These are phyloP conservation scores for Ganoderma lingzhi DNA, from an alignment of 1,284 basidiomycete species.

Conservation along the genomic window DNA sequence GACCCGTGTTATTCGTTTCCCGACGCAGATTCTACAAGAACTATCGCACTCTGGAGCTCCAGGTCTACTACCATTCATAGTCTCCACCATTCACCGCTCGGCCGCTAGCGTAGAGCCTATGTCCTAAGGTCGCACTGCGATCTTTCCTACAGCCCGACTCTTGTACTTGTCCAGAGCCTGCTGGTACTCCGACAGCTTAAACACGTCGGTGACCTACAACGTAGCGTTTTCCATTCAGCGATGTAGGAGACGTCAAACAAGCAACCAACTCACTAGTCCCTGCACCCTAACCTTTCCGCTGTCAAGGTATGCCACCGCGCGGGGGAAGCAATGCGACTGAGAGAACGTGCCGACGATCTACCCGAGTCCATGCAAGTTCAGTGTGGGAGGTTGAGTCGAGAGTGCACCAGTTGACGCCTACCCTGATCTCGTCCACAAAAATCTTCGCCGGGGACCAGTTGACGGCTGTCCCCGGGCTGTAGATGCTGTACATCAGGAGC, in stretches of 20 bases:
- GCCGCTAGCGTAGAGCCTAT: background rate
- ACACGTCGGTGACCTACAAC: slow-evolving; percentile 71
- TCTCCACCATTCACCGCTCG: too few species aligned
- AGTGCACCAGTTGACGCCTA: background rate
- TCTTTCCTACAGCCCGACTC: slow-evolving; percentile 72
- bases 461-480: slow-evolving; percentile 76
- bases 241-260: background rate
- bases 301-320: slow-evolving; percentile 88
- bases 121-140: slow-evolving; percentile 61
- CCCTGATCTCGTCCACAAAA: slow-evolving; percentile 84
- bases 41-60: too few species aligned
- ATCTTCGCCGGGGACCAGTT: slow-evolving; percentile 89
- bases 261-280: slow-evolving; percentile 68
- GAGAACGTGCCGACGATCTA: slow-evolving; percentile 89
- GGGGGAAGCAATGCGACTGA: slow-evolving; percentile 87
- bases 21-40: too few species aligned
- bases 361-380: background rate
- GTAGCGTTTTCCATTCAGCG: background rate
- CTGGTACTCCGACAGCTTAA: slow-evolving; percentile 81
- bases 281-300: slow-evolving; percentile 83
- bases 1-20: too few species aligned
- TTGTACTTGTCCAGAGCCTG: slow-evolving; percentile 87
- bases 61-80: background rate
- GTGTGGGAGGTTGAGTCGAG: background rate
- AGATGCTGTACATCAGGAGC: slow-evolving; percentile 80